These are phyloP conservation scores for Odontarrhena argentea DNA, from an alignment of 345 rosid species.

Conservation along the genomic window DNA sequence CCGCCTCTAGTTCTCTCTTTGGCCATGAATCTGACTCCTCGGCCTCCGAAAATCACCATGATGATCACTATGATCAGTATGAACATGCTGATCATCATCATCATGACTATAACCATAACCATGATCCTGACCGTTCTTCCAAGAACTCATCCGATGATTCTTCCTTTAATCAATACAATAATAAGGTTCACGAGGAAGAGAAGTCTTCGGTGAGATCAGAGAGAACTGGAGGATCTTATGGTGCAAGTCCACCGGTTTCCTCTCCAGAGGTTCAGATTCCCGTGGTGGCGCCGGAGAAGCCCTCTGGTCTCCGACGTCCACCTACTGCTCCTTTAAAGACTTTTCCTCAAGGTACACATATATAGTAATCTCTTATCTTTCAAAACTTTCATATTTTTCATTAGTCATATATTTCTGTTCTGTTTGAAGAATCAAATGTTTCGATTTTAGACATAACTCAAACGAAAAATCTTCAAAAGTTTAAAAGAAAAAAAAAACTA, in stretches of 20 bases:
- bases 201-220: slow-evolving; percentile 28
- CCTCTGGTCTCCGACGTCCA: slow-evolving; percentile 32
- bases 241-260: slow-evolving; percentile 9
- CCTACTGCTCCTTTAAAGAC: slow-evolving; percentile 32
- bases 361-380: not conserved
- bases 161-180: slow-evolving; percentile 29
- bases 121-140: slow-evolving; percentile 8
- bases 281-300: slow-evolving; percentile 14
- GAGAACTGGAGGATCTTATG: slow-evolving; percentile 9
- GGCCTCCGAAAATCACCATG: slow-evolving; percentile 18
- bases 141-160: slow-evolving; percentile 13
- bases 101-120: not conserved
- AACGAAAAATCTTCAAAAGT: not conserved
- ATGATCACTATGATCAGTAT: slow-evolving; percentile 6
- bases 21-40: slow-evolving; percentile 24
- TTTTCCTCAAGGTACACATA: slow-evolving; percentile 36
- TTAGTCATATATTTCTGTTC: not conserved
- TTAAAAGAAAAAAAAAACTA: no score
- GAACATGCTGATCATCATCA: slow-evolving; percentile 17
- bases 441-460: not conserved
- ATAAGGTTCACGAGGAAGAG: slow-evolving; percentile 21
- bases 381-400: not conserved
- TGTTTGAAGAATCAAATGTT: not conserved
- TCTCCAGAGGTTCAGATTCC: slow-evolving; percentile 17
- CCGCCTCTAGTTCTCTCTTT: slow-evolving; percentile 28